These are phyloP conservation scores for Neofusicoccum sp. DNA, from an alignment of 2,329 filamentous ascomycete species.

Conservation along the genomic window DNA sequence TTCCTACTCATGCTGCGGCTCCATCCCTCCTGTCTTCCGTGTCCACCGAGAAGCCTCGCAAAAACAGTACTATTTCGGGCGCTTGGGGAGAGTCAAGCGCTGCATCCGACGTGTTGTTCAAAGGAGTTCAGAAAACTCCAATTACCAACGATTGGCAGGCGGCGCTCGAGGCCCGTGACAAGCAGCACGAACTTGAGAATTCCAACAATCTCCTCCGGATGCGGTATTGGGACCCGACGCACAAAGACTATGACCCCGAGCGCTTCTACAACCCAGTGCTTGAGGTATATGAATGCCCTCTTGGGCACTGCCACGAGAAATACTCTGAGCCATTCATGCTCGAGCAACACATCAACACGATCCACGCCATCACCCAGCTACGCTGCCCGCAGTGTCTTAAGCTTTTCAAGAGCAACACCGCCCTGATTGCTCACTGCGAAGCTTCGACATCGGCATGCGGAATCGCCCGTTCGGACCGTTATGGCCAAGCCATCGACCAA, in stretches of 20 bases:
- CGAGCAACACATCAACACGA: constrained; percentile 38
- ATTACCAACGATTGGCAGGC: constrained; percentile 33
- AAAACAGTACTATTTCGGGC: not conserved
- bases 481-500: constrained; percentile 39
- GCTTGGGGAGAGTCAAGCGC: not conserved
- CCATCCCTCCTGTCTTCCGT: not conserved
- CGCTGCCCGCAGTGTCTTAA: constrained; percentile 46
- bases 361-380: constrained; percentile 39
- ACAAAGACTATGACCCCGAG: constrained; percentile 51
- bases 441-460: constrained; percentile 32
- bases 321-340: constrained; percentile 29
- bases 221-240: constrained; percentile 53
- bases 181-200: constrained; percentile 30
- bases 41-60: not conserved
- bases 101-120: constrained; percentile 34
- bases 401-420: constrained; percentile 40
- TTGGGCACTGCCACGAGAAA: constrained; percentile 53
- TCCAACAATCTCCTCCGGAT: constrained; percentile 43
- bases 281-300: constrained; percentile 58
- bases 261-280: constrained; percentile 51
- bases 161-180: constrained; percentile 31
- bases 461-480: constrained; percentile 41
- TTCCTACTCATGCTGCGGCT: not conserved
- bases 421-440: constrained; percentile 47
- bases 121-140: constrained; percentile 35